Evolutionary conservation across 2,329 filamentous ascomycete genomes (phyloP).

Genomic region (Didymosphaeria variabile): DNA sequence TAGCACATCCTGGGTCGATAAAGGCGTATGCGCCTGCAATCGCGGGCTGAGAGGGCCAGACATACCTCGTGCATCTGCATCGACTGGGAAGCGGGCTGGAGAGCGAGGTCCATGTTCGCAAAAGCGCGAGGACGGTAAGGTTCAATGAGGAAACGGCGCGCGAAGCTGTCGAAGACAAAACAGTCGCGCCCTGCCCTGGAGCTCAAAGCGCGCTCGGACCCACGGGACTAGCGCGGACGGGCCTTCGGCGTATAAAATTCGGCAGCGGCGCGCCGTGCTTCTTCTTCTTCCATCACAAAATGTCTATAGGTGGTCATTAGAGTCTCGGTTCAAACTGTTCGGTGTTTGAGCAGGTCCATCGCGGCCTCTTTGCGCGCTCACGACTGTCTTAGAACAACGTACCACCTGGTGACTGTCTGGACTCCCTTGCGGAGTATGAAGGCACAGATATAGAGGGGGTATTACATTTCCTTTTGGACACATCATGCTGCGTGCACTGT

Average conservation of each 20-base stretch:
- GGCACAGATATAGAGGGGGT: conserved; percentile 55
- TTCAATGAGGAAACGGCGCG: background rate
- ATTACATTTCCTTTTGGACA: conserved; percentile 39
- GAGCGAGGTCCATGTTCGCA: conserved; percentile 56
- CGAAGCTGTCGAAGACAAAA: conserved; percentile 30
- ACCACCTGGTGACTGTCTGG: conserved; percentile 65
- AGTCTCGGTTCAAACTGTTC: conserved; percentile 95
- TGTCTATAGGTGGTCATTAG: conserved; percentile 92
- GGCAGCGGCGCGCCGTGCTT: conserved; percentile 38
- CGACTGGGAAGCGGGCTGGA: background rate
- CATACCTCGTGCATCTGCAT: conserved; percentile 8
- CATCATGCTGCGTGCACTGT: background rate
- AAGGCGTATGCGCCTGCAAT: conserved; percentile 15
- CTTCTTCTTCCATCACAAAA: conserved; percentile 66
- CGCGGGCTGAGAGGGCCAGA: background rate
- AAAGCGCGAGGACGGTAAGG: conserved; percentile 49
- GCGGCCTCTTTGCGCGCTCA: conserved; percentile 93
- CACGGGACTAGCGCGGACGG: conserved; percentile 28
- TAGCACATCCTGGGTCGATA: background rate
- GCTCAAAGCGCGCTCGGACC: conserved; percentile 16
- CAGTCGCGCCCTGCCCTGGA: conserved; percentile 28
- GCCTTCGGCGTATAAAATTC: conserved; percentile 34
- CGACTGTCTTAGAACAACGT: conserved; percentile 87
- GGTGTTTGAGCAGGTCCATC: conserved; percentile 89
- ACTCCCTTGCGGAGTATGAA: conserved; percentile 59